Evolutionary conservation across 23 red algal species (phyloP).

Genomic region (Gracilariopsis chorda): DNA sequence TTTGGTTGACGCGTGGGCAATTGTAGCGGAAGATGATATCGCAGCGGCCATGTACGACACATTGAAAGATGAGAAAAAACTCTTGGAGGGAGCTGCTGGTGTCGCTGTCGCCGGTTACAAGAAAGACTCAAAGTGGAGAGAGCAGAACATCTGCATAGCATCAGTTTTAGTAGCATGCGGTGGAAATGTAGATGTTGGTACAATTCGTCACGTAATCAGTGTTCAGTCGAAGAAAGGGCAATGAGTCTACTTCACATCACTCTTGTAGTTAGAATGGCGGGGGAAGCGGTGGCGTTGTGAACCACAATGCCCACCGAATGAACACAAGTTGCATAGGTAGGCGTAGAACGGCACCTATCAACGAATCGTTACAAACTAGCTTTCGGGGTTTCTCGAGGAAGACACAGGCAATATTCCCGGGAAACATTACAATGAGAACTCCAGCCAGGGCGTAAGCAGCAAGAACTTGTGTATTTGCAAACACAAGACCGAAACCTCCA

Average conservation of each 20-base stretch:
- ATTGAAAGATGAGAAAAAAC: conserved; percentile 30
- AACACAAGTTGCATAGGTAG: conserved; percentile 57
- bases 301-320: conserved; percentile 57
- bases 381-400: background rate
- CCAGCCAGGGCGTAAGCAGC: background rate
- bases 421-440: conserved; percentile 49
- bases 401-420: conserved; percentile 50
- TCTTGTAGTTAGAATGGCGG: background rate
- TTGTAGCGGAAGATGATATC: conserved; percentile 66
- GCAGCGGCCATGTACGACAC: conserved; percentile 17
- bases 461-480: background rate
- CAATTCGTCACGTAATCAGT: background rate
- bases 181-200: conserved; percentile 33
- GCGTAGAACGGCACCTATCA: conserved; percentile 26
- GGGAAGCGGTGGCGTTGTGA: background rate
- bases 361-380: conserved; percentile 42
- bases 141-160: background rate
- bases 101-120: conserved; percentile 41
- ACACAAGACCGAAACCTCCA: background rate
- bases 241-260: no score
- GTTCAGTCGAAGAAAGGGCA: no score
- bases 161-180: conserved; percentile 62
- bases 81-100: conserved; percentile 62
- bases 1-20: conserved; percentile 53
- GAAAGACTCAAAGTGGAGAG: background rate